These are phyloP conservation scores for Cyberlindnera subsufficiens DNA, from an alignment of 805 yeast genomes.

Conservation along the genomic window DNA sequence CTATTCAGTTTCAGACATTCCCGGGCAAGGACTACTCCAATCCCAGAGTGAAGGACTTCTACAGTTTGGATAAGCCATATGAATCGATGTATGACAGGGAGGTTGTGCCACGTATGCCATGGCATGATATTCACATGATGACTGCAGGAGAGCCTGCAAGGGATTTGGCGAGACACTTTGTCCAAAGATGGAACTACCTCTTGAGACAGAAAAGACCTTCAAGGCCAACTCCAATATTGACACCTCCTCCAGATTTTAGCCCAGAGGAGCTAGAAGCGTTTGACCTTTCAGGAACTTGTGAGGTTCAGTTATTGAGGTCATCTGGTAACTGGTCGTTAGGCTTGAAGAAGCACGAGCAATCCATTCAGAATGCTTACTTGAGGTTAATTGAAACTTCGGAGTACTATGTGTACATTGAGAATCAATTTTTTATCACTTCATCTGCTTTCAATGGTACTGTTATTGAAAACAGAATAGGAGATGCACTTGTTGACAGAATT, in stretches of 20 bases:
- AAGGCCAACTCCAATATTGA: constrained; percentile 81
- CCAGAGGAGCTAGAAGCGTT: constrained; percentile 56
- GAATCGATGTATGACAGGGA: constrained; percentile 88
- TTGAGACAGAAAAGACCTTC: constrained; percentile 93
- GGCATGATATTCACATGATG: constrained; percentile 99
- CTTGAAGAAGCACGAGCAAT: constrained; percentile 72
- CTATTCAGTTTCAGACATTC: constrained; percentile 51
- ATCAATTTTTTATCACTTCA: constrained; percentile 92
- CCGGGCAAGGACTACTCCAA: constrained; percentile 98
- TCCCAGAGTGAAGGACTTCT: constrained; percentile 88
- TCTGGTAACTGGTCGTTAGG: constrained; percentile 94
- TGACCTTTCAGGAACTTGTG: constrained; percentile 77
- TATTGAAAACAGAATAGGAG: constrained; percentile 86
- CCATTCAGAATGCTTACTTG: constrained; percentile 89
- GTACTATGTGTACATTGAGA: constrained; percentile 90
- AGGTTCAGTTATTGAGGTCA: constrained; percentile 83
- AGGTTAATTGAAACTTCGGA: constrained; percentile 87
- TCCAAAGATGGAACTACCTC: constrained; percentile 95
- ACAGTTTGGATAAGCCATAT: constrained; percentile 74
- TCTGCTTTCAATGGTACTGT: constrained; percentile 78
- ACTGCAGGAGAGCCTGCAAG: constrained; percentile 92
- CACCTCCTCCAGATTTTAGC: constrained; percentile 89
- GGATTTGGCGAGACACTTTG: constrained; percentile 89
- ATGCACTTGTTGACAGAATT: constrained; percentile 95
- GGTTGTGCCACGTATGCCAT: constrained; percentile 89